Conservation (phyloP, 345 rosid species). For the Laguncularia racemosa region DNA sequence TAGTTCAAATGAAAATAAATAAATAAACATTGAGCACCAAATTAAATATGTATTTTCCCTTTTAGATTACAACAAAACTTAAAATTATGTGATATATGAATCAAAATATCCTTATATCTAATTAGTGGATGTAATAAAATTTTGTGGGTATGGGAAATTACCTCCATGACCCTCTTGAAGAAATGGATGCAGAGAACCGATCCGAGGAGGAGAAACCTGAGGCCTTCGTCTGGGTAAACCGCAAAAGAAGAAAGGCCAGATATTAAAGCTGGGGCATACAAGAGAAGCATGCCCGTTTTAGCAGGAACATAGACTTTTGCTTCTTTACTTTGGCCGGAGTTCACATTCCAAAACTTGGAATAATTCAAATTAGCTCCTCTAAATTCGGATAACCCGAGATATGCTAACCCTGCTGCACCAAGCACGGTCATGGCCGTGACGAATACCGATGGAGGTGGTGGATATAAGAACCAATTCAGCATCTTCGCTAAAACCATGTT, state of each 20-base stretch:
- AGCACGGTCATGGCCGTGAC: constrained; percentile 28
- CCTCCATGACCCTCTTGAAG: constrained; percentile 50
- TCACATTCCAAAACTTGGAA: constrained; percentile 8
- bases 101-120: no score
- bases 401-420: constrained; percentile 20
- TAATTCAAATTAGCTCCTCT: constrained; percentile 33
- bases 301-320: constrained; percentile 28
- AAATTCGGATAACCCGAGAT: constrained; percentile 30
- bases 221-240: constrained; percentile 25
- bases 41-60: no score
- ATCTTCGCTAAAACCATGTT: constrained; percentile 1
- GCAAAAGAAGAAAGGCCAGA: constrained; percentile 42
- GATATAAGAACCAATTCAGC: constrained; percentile 16
- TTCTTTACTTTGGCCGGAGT: background rate
- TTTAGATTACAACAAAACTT: no score
- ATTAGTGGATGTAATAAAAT: no score
- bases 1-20: no score
- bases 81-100: no score
- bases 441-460: constrained; percentile 30
- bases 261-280: constrained; percentile 56
- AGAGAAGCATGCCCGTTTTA: constrained; percentile 48
- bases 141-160: background rate
- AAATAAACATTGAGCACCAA: no score
- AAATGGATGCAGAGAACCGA: constrained; percentile 53
- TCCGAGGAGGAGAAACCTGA: constrained; percentile 34